Base-by-base conservation (phyloP, 1,139 yeast genomes). In the Blastobotrys apis region DNA sequence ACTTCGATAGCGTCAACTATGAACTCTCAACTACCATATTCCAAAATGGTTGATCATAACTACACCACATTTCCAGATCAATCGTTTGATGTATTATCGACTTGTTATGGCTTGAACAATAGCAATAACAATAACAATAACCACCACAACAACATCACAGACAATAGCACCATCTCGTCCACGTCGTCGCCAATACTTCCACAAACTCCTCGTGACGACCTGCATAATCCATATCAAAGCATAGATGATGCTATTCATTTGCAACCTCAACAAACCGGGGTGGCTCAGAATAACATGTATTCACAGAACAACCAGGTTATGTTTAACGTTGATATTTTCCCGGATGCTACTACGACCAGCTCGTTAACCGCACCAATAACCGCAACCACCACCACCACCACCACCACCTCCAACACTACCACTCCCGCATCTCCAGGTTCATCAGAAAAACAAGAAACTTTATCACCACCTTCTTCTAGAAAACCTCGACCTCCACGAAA, bases 141-240 rank as follows among this genome's bases (percentile, higher is more conserved):
- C 15, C 36, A 36, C 31, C 6, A 34, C 26, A 10, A 16, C 16
- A 25, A 22, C 29, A 21, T 2, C 29, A 37, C 39, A 2, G 33
- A 37, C 23, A 37, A 27, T 16, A 21, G 22, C 3, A 27, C 33
- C 16, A 27, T 27, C 26, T 37, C 40, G 3, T 17, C 27, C 13
- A 20, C 34, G 5, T 37, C 40, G 15, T 37, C 40, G 15, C 40
- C 40, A 16, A 17, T 29, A 12, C 4, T 37, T 4, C 40, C 40
- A 13, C 25, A 27, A 17, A 37, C 40, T n/a, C 40, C 40, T n/a
- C n/a, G n/a, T n/a, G n/a, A n/a, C n/a, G n/a, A n/a, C 20, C 13
- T 16, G 34, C 27, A 25, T 9, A 25, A 31, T 20, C 17, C 13
- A 10, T n/a, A 15, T 31, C 20, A n/a, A 5, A 31, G 16, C 34